Conservation (phyloP, 257 asterid species). For the Lavandula angustifolia region DNA sequence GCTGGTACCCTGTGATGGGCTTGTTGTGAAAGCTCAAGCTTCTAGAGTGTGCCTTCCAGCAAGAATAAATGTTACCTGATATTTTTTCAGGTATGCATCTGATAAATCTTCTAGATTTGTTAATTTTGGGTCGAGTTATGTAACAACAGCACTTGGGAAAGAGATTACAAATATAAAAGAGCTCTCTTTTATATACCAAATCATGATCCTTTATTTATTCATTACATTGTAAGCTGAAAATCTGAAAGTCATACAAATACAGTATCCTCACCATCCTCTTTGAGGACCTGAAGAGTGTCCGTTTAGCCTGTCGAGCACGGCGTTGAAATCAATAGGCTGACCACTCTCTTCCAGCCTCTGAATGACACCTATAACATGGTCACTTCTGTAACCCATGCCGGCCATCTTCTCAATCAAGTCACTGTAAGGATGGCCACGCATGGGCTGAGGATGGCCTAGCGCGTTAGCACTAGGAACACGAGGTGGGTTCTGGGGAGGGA, state of each 20-base stretch:
- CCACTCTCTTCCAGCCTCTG: conserved; percentile 92
- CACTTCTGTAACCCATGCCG: conserved; percentile 88
- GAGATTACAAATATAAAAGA: conserved; percentile 34
- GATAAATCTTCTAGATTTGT: not conserved
- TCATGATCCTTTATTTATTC: conserved; percentile 35
- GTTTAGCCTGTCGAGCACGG: conserved; percentile 76
- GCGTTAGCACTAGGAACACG: conserved; percentile 23
- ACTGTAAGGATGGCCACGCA: conserved; percentile 66
- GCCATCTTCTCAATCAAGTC: conserved; percentile 86
- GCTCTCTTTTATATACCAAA: conserved; percentile 37
- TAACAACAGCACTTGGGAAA: conserved; percentile 26
- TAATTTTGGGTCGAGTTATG: conserved; percentile 11
- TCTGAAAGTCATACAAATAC: not conserved
- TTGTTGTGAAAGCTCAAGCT: conserved; percentile 51
- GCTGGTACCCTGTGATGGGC: conserved; percentile 51
- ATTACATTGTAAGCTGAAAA: conserved; percentile 21
- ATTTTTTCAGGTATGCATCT: conserved; percentile 37
- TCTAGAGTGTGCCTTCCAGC: conserved; percentile 70
- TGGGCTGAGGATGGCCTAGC: conserved; percentile 39
- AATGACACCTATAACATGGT: conserved; percentile 62
- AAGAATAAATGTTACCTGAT: conserved; percentile 47
- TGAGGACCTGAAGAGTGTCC: conserved; percentile 77
- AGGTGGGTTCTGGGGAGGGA: conserved; percentile 57
- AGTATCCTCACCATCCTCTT: conserved; percentile 66
- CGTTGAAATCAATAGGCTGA: conserved; percentile 76